Conservation (phyloP, 768 basidiomycete genomes). For the Tephrocybe sp. region DNA sequence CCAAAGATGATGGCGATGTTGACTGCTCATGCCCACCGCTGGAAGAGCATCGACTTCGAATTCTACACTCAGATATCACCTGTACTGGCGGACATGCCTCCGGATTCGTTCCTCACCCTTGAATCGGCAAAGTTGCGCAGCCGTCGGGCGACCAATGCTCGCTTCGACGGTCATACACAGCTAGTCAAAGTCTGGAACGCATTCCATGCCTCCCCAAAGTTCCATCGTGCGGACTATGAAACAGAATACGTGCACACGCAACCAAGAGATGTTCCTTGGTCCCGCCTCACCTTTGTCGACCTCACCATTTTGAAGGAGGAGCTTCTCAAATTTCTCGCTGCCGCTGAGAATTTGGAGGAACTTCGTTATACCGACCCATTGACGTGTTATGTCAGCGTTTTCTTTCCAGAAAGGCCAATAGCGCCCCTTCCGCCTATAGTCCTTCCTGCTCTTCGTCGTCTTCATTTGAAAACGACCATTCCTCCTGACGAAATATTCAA, state of each 20-base stretch:
- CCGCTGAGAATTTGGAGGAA: background rate
- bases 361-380: constrained; percentile 8
- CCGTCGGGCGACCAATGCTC: background rate
- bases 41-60: constrained; percentile 8
- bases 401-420: background rate
- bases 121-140: constrained; percentile 3
- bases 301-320: background rate
- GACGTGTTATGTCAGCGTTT: background rate
- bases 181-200: constrained; percentile 4
- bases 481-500: constrained; percentile 2
- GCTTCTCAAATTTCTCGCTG: background rate
- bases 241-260: background rate
- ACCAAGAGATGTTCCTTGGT: constrained; percentile 4
- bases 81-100: background rate
- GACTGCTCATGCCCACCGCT: constrained; percentile 6
- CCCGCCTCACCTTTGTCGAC: constrained; percentile 4
- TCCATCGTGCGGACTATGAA: constrained; percentile 1
- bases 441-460: constrained; percentile 7
- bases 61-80: constrained; percentile 5
- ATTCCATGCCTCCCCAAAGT: constrained; percentile 6
- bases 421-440: background rate
- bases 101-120: constrained; percentile 3
- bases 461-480: background rate
- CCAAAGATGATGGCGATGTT: constrained; percentile 8
- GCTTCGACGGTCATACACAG: background rate